A percentile compares a stretch with the other conserved stretches of the same genome.
Evolutionary conservation across 805 yeast species (phyloP).

Genomic region (Vanderwaltozyma tropicalis): DNA sequence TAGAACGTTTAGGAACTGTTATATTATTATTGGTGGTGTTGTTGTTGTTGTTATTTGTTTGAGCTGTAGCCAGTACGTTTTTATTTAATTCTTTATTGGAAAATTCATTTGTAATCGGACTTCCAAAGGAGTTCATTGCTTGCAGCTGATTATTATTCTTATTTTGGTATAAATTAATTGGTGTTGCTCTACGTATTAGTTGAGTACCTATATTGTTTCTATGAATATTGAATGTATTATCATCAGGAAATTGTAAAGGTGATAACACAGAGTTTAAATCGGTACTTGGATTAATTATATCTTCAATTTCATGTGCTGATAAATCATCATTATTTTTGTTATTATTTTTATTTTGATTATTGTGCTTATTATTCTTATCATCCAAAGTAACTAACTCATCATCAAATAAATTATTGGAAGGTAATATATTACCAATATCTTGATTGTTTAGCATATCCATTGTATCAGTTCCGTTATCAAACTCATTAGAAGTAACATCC

Average conservation of each 20-base stretch:
- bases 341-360: not conserved
- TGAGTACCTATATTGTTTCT: conserved; percentile 3
- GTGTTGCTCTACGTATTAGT: conserved; percentile 10
- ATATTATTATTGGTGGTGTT: too few relatives aligned
- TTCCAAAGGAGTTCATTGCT: not conserved
- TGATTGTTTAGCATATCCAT: conserved; percentile 3
- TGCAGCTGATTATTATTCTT: not conserved
- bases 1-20: not conserved
- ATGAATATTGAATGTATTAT: not conserved
- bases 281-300: conserved; percentile 22
- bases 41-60: not conserved
- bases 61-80: not conserved
- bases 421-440: conserved; percentile 15
- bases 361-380: not conserved
- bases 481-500: too few relatives aligned
- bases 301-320: conserved; percentile 16
- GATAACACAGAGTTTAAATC: conserved; percentile 10
- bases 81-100: not conserved
- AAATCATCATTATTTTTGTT: not conserved
- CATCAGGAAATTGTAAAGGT: not conserved
- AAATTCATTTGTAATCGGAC: not conserved
- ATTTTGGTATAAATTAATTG: conserved; percentile 9
- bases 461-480: not conserved
- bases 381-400: not conserved
- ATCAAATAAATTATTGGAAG: conserved; percentile 9